Percentiles rank a stretch among this genome's conserved stretches.
Conservation (phyloP, 2,329 filamentous ascomycete species). For the Aureobasidium lini region DNA sequence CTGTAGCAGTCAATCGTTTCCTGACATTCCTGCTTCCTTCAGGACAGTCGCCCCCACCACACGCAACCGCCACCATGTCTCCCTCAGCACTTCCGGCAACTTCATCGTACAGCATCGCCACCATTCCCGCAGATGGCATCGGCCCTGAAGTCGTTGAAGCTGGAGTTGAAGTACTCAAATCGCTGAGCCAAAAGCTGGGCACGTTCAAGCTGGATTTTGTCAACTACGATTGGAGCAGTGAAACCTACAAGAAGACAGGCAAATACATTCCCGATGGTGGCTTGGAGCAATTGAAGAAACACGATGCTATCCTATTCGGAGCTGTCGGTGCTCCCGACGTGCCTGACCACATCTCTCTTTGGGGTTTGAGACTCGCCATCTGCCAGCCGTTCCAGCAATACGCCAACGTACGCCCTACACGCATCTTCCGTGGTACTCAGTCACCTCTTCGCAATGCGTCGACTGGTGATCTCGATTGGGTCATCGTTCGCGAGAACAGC, state of each 20-base stretch:
- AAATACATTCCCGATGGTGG: slow-evolving; percentile 57
- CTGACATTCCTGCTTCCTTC: no score
- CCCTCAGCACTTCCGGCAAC: not conserved
- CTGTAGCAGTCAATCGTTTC: no score
- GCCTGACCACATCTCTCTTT: slow-evolving; percentile 50
- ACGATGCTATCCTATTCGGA: slow-evolving; percentile 62
- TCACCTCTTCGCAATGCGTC: slow-evolving; percentile 48
- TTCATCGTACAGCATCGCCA: slow-evolving; percentile 44
- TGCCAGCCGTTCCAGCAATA: slow-evolving; percentile 50
- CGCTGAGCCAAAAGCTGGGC: slow-evolving; percentile 40
- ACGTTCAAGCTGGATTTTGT: slow-evolving; percentile 55
- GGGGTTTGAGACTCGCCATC: slow-evolving; percentile 48
- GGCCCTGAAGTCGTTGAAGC: slow-evolving; percentile 60
- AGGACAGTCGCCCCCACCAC: no score
- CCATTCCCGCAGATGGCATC: slow-evolving; percentile 63
- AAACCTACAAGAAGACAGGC: slow-evolving; percentile 57
- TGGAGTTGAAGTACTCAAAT: slow-evolving; percentile 54
- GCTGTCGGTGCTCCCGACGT: slow-evolving; percentile 58
- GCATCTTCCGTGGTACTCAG: slow-evolving; percentile 52
- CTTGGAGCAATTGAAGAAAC: slow-evolving; percentile 48
- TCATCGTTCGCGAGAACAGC: slow-evolving; percentile 59
- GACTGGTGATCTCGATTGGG: slow-evolving; percentile 57
- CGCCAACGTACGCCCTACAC: slow-evolving; percentile 52
- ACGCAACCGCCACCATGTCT: not conserved
- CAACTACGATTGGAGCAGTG: slow-evolving; percentile 59